Base-by-base conservation (phyloP, 805 yeast genomes). In the Wickerhamomyces queroliae region DNA sequence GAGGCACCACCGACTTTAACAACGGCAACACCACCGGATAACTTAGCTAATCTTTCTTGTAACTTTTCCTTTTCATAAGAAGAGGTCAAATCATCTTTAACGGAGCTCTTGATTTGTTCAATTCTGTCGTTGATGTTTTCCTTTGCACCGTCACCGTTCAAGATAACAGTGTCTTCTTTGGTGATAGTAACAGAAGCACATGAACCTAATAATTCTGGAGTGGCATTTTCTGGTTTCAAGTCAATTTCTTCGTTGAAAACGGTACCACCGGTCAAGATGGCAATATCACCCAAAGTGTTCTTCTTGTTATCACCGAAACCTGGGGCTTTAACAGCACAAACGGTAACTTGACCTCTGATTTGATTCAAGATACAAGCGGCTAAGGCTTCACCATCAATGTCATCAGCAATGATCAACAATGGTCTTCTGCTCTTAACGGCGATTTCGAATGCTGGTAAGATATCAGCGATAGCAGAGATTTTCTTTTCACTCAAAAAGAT, bases 241-340 rank as follows among this genome's bases (percentile, higher is more conserved):
- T 89, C 97, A 54, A 89, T 76, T 66, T 93, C 98, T 67, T 90
- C 96, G 50, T 96, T 88, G 43, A 67, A 63, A 9, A 69, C 64
- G 15, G 96, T 86, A 67, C 96, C 96, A 46, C 97, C 97, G 33
- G 97, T 83, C 47, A 90, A 75, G 56, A 88, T 83, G 58, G 96
- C 96, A 65, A 93, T 80, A 66, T 93, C 99, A 52, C 96, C 96
- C 47, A 93, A 72, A 50, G 86, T 89, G 75, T 89, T 89, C 77
- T 87, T 86, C 72, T 97, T 84, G 81, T 93, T 90, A 73, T 93
- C 99, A 66, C 98, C 99, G 59, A 91, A 93, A 38, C 99, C 99
- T 56, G 99, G 99, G 25, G 98, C 96, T 76, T 90, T 91, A 51
- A 93, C 96, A 53, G 93, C 95, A 62, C 93, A 85, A 45, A 93